Conservation (phyloP, 495 filamentous ascomycete species). For the Hypomontagnella monticulosa region DNA sequence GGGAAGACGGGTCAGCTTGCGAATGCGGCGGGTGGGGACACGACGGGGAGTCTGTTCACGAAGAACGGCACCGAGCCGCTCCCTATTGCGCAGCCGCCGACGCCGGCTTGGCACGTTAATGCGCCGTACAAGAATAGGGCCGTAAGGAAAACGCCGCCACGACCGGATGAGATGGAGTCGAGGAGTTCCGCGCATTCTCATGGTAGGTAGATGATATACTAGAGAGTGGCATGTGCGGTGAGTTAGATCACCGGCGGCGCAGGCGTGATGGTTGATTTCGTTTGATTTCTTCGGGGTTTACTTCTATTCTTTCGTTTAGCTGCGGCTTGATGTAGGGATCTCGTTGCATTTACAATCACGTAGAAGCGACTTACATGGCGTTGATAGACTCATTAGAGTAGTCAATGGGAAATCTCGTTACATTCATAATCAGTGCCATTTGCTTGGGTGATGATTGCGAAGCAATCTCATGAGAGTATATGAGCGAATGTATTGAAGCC, state of each 20-base stretch:
- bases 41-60: conserved; percentile 51
- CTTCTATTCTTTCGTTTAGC: not conserved
- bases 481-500: no score
- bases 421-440: no score
- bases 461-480: no score
- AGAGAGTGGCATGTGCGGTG: no score
- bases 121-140: conserved; percentile 13
- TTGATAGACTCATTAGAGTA: not conserved
- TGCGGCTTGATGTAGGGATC: not conserved
- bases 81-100: conserved; percentile 4
- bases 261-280: not conserved
- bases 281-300: not conserved
- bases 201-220: not conserved
- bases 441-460: no score
- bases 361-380: conserved; percentile 8
- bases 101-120: conserved; percentile 16
- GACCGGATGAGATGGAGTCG: not conserved
- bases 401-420: no score
- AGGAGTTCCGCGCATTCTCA: not conserved
- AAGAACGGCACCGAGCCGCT: conserved; percentile 29
- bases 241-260: no score
- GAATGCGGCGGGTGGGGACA: conserved; percentile 54
- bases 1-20: conserved; percentile 69
- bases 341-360: conserved; percentile 8
- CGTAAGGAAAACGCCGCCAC: conserved; percentile 13